Evolutionary conservation across 495 filamentous ascomycete species (phyloP), one percentile per base, ranked within the genome.

Genomic region (Penicillium cinerascens): DNA sequence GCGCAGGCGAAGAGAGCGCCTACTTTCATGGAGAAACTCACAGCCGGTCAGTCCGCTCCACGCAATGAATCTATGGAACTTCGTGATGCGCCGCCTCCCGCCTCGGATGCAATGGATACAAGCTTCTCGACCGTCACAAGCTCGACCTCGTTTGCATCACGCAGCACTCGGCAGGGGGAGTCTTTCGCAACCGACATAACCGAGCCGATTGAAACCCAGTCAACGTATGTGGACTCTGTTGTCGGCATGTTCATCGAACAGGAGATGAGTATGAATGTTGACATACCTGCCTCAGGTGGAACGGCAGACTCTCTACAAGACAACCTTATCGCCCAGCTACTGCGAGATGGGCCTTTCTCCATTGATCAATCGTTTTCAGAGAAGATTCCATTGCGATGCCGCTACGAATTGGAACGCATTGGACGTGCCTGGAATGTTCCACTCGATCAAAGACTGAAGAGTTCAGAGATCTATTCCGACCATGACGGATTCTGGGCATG

Each of bases 401-500:
- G 75, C 2, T 79, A 78, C 49, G 78, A 79, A 47, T 26, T 78
- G 42, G 67, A 69, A 25, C 61, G 76, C 20, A 61, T 79, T 20
- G 66, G 63, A 6, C 58, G 64, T 11, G 53, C 63, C 2, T 78
- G 70, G 65, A 46, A 58, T 11, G 55, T 79, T 2, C 58, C 71
- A 13, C 48, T 73, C 6, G 50, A 65, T 6, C 44, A 55, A 2
- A 74, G 78, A 53, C 48, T 69, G 6, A 61, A 59, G 1, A 56
- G 62, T 29, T 60, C 35, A 36, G 52, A 65, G 35, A 52, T 63
- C 0, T 61, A 59, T 49, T 57, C 54, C n/a, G 57, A 55, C 4
- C 62, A 69, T 23, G 73, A 73, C 25, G 52, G 57, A 6, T 73
- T 78, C 33, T 81, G 73, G 76, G 36, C 59, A 9, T 71, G 66